Conservation (phyloP, 192 early-diverging fungal genomes). For the Coemansia sp. region DNA sequence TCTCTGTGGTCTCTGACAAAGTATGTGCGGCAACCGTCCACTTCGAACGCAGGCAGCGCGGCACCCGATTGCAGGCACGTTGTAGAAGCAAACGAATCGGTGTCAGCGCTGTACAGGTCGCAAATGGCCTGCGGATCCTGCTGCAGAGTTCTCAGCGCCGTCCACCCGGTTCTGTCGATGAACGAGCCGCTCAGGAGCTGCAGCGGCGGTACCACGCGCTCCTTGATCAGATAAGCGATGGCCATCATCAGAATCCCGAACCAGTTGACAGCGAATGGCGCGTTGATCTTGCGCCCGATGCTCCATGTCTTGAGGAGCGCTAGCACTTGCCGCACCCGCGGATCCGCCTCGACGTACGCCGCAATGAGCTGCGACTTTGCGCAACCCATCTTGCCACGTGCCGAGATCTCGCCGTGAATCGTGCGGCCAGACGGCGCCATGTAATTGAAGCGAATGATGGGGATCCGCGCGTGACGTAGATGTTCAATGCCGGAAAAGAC, state of each 20-base stretch:
- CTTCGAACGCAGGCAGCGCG: background rate
- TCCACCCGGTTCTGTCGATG: conserved; percentile 9
- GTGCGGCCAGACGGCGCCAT: background rate
- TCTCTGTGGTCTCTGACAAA: conserved; percentile 2
- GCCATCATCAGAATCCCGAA: conserved; percentile 46
- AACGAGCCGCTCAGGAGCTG: conserved; percentile 14
- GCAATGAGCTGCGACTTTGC: conserved; percentile 24
- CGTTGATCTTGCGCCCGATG: conserved; percentile 11
- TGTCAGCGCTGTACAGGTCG: conserved; percentile 1
- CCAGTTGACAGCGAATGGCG: conserved; percentile 33
- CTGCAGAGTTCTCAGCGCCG: conserved; percentile 9
- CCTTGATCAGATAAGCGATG: conserved; percentile 32
- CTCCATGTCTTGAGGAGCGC: conserved; percentile 38
- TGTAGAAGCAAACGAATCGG: background rate
- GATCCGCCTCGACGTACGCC: conserved; percentile 25
- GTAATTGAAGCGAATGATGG: conserved; percentile 37
- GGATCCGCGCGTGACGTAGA: conserved; percentile 24
- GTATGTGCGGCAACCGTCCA: conserved; percentile 17
- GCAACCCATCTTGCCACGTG: conserved; percentile 16
- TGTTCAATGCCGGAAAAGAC: conserved; percentile 1
- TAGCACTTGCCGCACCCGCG: conserved; percentile 29
- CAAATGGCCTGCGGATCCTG: conserved; percentile 1
- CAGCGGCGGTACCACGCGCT: conserved; percentile 42
- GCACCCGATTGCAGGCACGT: conserved; percentile 9
- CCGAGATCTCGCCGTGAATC: conserved; percentile 38